These are phyloP conservation scores for Alternaria metachromatica DNA, from an alignment of 2,329 filamentous ascomycete genomes.

Conservation along the genomic window DNA sequence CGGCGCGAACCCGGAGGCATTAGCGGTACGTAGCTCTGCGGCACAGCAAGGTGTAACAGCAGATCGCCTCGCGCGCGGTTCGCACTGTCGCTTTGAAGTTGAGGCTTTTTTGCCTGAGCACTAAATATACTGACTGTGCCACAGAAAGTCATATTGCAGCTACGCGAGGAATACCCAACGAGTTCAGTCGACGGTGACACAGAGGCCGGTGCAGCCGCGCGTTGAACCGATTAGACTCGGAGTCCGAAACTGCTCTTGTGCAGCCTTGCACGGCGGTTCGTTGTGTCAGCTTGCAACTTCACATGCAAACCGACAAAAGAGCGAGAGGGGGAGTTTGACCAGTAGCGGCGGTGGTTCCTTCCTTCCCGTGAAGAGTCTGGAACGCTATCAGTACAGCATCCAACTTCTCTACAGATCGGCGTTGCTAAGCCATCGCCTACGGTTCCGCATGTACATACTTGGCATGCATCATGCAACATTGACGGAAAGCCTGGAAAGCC, in stretches of 20 bases:
- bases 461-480: constrained; percentile 9
- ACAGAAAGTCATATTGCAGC: constrained; percentile 56
- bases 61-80: constrained; percentile 19
- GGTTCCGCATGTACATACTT: constrained; percentile 3
- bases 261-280: constrained; percentile 15
- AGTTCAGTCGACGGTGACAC: constrained; percentile 38
- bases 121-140: constrained; percentile 16
- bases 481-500: constrained; percentile 5
- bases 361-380: background rate
- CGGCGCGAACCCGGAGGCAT: constrained; percentile 91
- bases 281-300: background rate
- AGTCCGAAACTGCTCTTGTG: constrained; percentile 13
- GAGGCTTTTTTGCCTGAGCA: background rate
- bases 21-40: constrained; percentile 71
- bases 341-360: background rate
- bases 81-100: background rate
- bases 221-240: constrained; percentile 18
- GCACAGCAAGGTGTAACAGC: constrained; percentile 14
- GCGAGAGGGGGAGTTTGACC: background rate
- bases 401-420: background rate
- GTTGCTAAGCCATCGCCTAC: constrained; percentile 4
- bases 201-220: constrained; percentile 28
- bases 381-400: constrained; percentile 1
- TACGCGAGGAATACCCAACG: constrained; percentile 51
- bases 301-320: background rate